Percentiles rank a stretch among this genome's conserved stretches.
Evolutionary conservation across 2,329 filamentous ascomycete genomes (phyloP).

Genomic region (Periconia macrospinosa): DNA sequence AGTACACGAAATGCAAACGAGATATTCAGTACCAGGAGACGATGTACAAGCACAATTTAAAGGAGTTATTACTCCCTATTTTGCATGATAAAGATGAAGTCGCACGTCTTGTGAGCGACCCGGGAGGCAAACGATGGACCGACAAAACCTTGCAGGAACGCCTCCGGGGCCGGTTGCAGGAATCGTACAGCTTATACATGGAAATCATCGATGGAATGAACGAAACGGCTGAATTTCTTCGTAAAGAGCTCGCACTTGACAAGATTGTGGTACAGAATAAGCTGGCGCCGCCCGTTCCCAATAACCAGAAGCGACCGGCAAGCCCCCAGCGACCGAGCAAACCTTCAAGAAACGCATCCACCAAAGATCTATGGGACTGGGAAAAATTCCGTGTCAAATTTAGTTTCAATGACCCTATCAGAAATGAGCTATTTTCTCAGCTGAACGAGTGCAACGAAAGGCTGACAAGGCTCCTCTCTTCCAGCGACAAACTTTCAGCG

Average conservation of each 20-base stretch:
- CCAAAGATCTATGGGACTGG: constrained; percentile 12
- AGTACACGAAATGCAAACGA: constrained; percentile 14
- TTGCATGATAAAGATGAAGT: constrained; percentile 9
- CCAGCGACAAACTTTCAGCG: constrained; percentile 17
- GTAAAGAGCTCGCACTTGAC: constrained; percentile 17
- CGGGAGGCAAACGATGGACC: constrained; percentile 9
- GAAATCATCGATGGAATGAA: constrained; percentile 18
- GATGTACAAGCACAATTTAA: constrained; percentile 17
- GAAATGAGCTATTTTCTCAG: constrained; percentile 15
- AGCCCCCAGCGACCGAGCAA: too few relatives aligned
- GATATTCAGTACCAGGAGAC: constrained; percentile 15
- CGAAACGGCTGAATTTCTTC: constrained; percentile 12
- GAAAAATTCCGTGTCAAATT: constrained; percentile 19
- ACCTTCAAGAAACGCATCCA: neutral
- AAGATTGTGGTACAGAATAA: constrained; percentile 12
- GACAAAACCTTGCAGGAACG: constrained; percentile 8
- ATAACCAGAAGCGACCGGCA: constrained; percentile 1
- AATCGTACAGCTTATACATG: constrained; percentile 18
- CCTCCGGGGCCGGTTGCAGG: constrained; percentile 13
- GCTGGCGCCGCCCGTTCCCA: constrained; percentile 1
- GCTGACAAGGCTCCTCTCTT: constrained; percentile 20
- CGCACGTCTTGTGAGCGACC: constrained; percentile 10
- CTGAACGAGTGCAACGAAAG: constrained; percentile 20
- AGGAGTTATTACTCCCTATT: constrained; percentile 15
- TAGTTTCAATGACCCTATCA: constrained; percentile 12